These are phyloP conservation scores for Abeoforma whisleri DNA, from an alignment of 78 protist species.

Conservation along the genomic window DNA sequence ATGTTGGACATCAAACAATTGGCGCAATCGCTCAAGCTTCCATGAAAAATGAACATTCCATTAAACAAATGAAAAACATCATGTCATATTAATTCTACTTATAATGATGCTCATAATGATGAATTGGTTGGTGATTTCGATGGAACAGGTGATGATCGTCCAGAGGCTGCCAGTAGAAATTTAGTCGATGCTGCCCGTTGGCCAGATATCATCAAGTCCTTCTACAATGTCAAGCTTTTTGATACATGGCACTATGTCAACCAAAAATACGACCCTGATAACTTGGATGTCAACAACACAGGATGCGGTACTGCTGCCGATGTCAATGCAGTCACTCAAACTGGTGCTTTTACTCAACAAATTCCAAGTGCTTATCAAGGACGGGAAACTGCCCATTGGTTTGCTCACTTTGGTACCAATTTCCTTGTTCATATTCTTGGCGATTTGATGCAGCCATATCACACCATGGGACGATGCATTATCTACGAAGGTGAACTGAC, in stretches of 20 bases:
- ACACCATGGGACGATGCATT: constrained; percentile 19
- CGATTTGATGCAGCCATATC: constrained; percentile 21
- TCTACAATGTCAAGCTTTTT: too few relatives aligned
- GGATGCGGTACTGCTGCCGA: constrained; percentile 8
- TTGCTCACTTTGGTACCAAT: constrained; percentile 3
- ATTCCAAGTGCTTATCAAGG: too few relatives aligned
- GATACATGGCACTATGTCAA: too few relatives aligned
- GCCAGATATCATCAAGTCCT: too few relatives aligned
- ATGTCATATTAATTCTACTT: background rate
- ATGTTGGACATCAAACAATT: background rate
- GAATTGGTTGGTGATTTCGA: too few relatives aligned
- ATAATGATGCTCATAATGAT: too few relatives aligned
- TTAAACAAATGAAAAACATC: constrained; percentile 15
- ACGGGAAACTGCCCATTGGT: constrained; percentile 29
- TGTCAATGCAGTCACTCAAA: too few relatives aligned
- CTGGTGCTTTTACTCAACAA: too few relatives aligned
- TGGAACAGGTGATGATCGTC: too few relatives aligned
- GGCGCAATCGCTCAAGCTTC: background rate
- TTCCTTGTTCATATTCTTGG: background rate
- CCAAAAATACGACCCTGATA: too few relatives aligned
- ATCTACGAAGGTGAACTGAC: constrained; percentile 1
- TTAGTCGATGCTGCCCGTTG: too few relatives aligned
- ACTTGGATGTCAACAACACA: background rate
- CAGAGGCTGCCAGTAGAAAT: too few relatives aligned
- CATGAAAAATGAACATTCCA: constrained; percentile 32